Base-by-base conservation (phyloP, 805 yeast species). In the Metschnikowia arizonensis region DNA sequence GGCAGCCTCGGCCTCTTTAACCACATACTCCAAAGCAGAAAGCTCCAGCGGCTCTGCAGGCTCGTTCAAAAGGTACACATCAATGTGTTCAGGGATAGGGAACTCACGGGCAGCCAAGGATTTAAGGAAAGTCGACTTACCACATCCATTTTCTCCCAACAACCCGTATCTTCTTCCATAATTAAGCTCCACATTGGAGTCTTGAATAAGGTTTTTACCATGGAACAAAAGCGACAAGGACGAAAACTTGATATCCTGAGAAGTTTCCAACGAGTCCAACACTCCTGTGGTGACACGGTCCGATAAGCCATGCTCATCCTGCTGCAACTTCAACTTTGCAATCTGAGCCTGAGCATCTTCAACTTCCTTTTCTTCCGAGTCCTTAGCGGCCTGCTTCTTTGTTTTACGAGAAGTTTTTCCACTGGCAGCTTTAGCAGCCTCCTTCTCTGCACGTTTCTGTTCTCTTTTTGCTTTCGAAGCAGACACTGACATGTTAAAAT, bases 241-340 rank as follows among this genome's bases (percentile, higher is more conserved):
- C 15, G 91, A 82, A 59, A 91, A 65, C 73, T 93, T 93, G 63
- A 93, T 73, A 83, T 93, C 99, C 69, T 97, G 83, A 14, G 97
- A 88, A 24, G 97, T 90, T 33, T 66, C 78, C 64, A 93, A 75
- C 43, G 96, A 87, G 47, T 85, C 90, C 63, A 93, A 76, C 38
- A 93, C 99, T 78, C 99, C 99, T 36, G 99, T 91, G 57, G 91
- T 86, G 55, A 91, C 99, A 76, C 99, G 87, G 69, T 91, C 99
- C 37, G 97, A 88, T 47, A 91, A 63, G 56, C 99, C 99, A 60
- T 89, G 83, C 65, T 87, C 83, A 69, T 91, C 99, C 64, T 85
- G 85, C 73, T 91, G 99, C 63, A 90, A 73, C 69, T 91, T 91
- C 73, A 91, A 77, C 69, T 88, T 83, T 51, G 83, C 85, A 61